A percentile compares a stretch with the other conserved stretches of the same genome.
phyloP scores from a whole-genome alignment of 176 grass and related monocot species.

The Elymus sibiricus region DNA sequence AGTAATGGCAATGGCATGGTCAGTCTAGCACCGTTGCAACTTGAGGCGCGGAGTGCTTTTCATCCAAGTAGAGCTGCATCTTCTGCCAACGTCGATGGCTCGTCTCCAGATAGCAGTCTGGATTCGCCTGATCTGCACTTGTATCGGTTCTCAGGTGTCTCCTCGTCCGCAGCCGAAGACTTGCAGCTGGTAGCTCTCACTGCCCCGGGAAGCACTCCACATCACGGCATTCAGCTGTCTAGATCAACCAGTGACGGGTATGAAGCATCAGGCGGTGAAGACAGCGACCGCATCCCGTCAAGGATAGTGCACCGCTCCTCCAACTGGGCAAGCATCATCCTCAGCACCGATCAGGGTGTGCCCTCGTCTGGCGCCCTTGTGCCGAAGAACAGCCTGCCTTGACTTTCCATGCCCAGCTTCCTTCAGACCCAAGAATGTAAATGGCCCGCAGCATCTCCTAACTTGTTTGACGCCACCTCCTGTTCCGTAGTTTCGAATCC shows the following conservation, averaged over 20 bases:
- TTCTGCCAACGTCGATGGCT: slow-evolving; percentile 40
- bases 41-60: slow-evolving; percentile 89
- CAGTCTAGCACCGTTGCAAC: slow-evolving; percentile 85
- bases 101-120: slow-evolving; percentile 94
- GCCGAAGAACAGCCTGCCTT: slow-evolving; percentile 36
- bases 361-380: slow-evolving; percentile 36
- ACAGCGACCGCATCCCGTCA: slow-evolving; percentile 90
- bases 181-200: slow-evolving; percentile 38
- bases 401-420: slow-evolving; percentile 28
- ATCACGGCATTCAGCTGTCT: slow-evolving; percentile 68
- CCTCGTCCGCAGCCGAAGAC: slow-evolving; percentile 85
- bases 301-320: slow-evolving; percentile 91
- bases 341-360: slow-evolving; percentile 41
- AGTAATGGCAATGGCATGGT: slow-evolving; percentile 32
- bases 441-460: slow-evolving; percentile 2
- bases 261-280: slow-evolving; percentile 98
- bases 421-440: slow-evolving; percentile 43
- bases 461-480: neutral
- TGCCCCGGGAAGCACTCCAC: slow-evolving; percentile 41
- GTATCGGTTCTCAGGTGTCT: slow-evolving; percentile 64
- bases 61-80: slow-evolving; percentile 57
- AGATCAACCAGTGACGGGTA: slow-evolving; percentile 95
- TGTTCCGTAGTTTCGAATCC: neutral
- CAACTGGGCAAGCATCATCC: slow-evolving; percentile 82
- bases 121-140: slow-evolving; percentile 92